Base-by-base conservation (phyloP, 2,329 filamentous ascomycete species). In the Trichoderma hamatum region DNA sequence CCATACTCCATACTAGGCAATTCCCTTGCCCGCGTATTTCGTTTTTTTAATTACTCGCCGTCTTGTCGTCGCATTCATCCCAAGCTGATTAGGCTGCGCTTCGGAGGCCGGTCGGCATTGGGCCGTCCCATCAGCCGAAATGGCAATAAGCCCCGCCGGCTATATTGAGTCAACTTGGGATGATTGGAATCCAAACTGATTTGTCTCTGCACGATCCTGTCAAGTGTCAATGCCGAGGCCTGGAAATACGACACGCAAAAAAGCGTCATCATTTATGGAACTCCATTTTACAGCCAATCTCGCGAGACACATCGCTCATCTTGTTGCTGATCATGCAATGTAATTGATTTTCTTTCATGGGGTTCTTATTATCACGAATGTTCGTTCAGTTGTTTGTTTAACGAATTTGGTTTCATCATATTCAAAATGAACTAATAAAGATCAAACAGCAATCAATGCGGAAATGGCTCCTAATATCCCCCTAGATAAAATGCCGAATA, bases 381-480 rank as follows among this genome's bases (percentile, higher is more conserved):
- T 26, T 3, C 13, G 21, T 34, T 43, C 6, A 3, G 13, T 32
- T 46, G 16, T 32, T 46, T 30, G 26, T 56, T 51, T 19, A 26
- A 59, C 39, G 3, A 49, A 46, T 34, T 32, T 46, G 14, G 43
- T 49, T 66, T 39, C 51, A 26, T 65, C 21, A 19, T 65, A 43
- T 65, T 65, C 51, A 21, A 26, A 56, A 56, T 56, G 32, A 58
- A 55, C 36, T 36, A 52, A 26, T 43, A 55, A 43, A n/a, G 13
- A 39, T 30, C 32, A 65, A 65, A 56, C 62, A 46, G 39, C 62
- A 65, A 43, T 39, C 52, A 63, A 63, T 49, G 32, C 62, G 52
- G 58, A 61, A 61, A 64, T 30, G 65, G 56, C 65, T 68, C 65
- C 65, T 24, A 61, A 55, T 60, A 59, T 52, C 39, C 65, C 61